phyloP scores from a whole-genome alignment of 73 alveolate genomes.

The Blepharisma japonicum region DNA sequence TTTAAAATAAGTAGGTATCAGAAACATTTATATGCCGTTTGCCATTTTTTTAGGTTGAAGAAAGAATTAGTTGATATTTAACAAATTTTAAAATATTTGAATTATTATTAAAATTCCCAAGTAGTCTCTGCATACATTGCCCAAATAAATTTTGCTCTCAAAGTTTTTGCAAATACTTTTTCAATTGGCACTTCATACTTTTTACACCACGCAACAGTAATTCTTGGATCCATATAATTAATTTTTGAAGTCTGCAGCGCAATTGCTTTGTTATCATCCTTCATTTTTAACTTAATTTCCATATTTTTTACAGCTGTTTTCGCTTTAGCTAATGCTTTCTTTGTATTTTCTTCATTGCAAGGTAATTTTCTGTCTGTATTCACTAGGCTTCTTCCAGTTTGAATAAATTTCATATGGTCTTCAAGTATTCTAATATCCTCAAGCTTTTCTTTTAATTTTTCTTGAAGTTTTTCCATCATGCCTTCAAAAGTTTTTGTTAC shows the following conservation, averaged over 20 bases:
- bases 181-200: constrained; percentile 95
- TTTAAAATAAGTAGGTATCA: too few species aligned
- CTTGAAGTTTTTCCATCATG: constrained; percentile 71
- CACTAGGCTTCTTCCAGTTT: constrained; percentile 47
- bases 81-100: too few species aligned
- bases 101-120: constrained; percentile 51
- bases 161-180: constrained; percentile 89
- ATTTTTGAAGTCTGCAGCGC: constrained; percentile 98
- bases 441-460: constrained; percentile 60
- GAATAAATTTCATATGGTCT: constrained; percentile 50
- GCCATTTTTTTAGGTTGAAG: too few species aligned
- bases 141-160: constrained; percentile 84
- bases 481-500: constrained; percentile 84
- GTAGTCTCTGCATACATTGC: constrained; percentile 89
- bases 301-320: constrained; percentile 51
- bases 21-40: too few species aligned
- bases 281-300: constrained; percentile 64
- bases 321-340: constrained; percentile 36
- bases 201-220: constrained; percentile 88
- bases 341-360: not conserved
- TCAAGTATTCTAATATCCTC: constrained; percentile 67
- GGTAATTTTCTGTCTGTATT: constrained; percentile 28
- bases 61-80: too few species aligned
- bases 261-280: constrained; percentile 90
- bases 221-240: constrained; percentile 99